Percentiles rank a stretch among this genome's conserved stretches.
Evolutionary conservation across 2,329 filamentous ascomycete genomes (phyloP).

Genomic region (Macrophomina phaseolina): DNA sequence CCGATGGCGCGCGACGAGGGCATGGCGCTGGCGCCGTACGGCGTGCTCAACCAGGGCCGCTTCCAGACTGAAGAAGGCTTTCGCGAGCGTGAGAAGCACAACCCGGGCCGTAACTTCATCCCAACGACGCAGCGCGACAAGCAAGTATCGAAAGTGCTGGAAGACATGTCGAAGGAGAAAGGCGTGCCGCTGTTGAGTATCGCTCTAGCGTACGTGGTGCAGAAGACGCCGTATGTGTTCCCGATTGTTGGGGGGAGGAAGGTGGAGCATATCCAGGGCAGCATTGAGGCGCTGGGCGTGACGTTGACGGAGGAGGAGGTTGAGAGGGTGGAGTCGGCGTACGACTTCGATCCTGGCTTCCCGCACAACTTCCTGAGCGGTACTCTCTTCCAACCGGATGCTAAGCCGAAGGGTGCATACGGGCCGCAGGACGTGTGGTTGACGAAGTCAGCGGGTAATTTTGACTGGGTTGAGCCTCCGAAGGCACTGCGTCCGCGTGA

Average conservation of each 20-base stretch:
- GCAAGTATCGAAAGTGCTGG: slow-evolving; percentile 63
- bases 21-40: slow-evolving; percentile 61
- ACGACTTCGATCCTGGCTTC: slow-evolving; percentile 70
- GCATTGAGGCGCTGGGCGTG: slow-evolving; percentile 70
- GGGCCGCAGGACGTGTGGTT: slow-evolving; percentile 25
- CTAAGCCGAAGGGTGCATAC: slow-evolving; percentile 12
- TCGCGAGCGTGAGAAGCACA: slow-evolving; percentile 38
- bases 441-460: slow-evolving; percentile 16
- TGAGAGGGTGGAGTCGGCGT: slow-evolving; percentile 67
- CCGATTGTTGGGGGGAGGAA: slow-evolving; percentile 75
- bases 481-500: slow-evolving; percentile 9
- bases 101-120: slow-evolving; percentile 49
- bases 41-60: slow-evolving; percentile 49
- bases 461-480: slow-evolving; percentile 27
- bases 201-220: slow-evolving; percentile 75
- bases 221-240: slow-evolving; percentile 74
- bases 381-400: slow-evolving; percentile 7
- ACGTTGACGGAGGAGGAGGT: slow-evolving; percentile 67
- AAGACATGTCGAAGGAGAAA: slow-evolving; percentile 60
- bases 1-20: slow-evolving; percentile 52
- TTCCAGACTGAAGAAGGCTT: slow-evolving; percentile 49
- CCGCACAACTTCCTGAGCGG: slow-evolving; percentile 63
- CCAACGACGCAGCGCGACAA: slow-evolving; percentile 53
- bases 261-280: slow-evolving; percentile 70
- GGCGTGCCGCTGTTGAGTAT: slow-evolving; percentile 60